Base-by-base conservation (phyloP, 2,329 filamentous ascomycete genomes). In the Boeremia lycopersici region DNA sequence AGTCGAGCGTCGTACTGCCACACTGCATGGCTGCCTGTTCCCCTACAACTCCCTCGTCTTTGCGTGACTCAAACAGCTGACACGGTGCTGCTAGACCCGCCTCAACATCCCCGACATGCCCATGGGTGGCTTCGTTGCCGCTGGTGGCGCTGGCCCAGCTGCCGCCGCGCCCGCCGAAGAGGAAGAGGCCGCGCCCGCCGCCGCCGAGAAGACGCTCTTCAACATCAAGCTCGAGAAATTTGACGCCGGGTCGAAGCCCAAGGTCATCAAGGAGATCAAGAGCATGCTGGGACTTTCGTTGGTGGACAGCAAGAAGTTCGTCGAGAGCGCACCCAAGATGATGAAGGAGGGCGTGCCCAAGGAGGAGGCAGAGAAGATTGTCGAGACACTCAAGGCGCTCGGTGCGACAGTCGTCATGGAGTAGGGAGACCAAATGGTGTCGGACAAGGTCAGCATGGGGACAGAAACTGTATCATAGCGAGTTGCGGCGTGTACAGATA, bases 211-310 rank as follows among this genome's bases (percentile, higher is more conserved):
- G 86, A 98, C 93, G 4, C 85, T 99, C 59, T 99, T 99, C 85
- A 96, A 89, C 76, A 79, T 99, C 64, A 98, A 97, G 82, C 87
- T 99, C 61, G 84, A 90, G 77, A 89, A 89, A 31, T 96, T 98
- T 76, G 96, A 99, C 48, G 84, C 92, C 26, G 84, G 80, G 45
- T 82, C 93, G 63, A 99, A 99, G 84, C 92, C 96, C 71, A 99
- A 99, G 89, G 83, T 99, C 71, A 99, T 99, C 85, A 99, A 99
- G 86, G 95, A 99, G 83, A 85, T 99, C 82, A 99, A 99, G 87
- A 88, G 86, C 72, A 84, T 99, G 86, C 82, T 99, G 57, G 95
- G 95, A 38, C 80, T 99, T 74, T 96, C 90, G 76, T 84, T 99
- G 81, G 96, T 99, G 67, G 95, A 99, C 79, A 96, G 91, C 81